Evolutionary conservation across 2,329 filamentous ascomycete genomes (phyloP), one percentile per base, ranked within the genome.

Genomic region (Rutstroemia sp.): DNA sequence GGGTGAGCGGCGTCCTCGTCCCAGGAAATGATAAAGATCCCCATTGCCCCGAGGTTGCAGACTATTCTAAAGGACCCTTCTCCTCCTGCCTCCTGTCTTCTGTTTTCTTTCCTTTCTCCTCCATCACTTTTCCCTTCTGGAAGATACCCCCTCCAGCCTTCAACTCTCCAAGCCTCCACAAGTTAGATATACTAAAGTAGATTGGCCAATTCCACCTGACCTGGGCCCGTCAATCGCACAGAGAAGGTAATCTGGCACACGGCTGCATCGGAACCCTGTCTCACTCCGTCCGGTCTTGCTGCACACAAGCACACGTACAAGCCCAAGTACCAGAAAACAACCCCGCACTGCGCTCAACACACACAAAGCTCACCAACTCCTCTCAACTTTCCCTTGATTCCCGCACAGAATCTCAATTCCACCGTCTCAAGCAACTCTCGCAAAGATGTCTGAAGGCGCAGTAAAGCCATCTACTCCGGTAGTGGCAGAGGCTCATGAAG

Each of bases 401-500:
- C 27, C n/a, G 45, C 21, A 34, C 48, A 25, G 23, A 42, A 40
- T 27, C 39, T 42, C 34, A 48, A 53, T 21, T 42, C 39, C 54
- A 45, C 38, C 23, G 14, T 36, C 17, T 12, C 19, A 46, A 38
- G 42, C 50, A 51, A 51, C 48, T 34, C 10, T 34, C 58, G 46
- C 57, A 58, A 64, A 59, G 60, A 81, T 81, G 78, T 74, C 74
- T 67, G 73, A 73, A 67, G 69, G 68, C 61, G 71, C 52, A 9
- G 61, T 66, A 16, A 62, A 63, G 42, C 65, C 72, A 57, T 63
- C 71, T 70, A 68, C 65, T 64, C 80, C 79, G 48, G 84, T 88
- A 66, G 87, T 91, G 67, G 78, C 79, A 60, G 88, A 91, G 77
- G 86, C 87, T 68, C 87, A 90, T 72, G 74, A 84, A 69, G 86